A percentile compares a stretch with the other conserved stretches of the same genome.
These are phyloP conservation scores for Hyaloperonospora brassicae DNA, from an alignment of 352 stramenopile genomes.

Conservation along the genomic window DNA sequence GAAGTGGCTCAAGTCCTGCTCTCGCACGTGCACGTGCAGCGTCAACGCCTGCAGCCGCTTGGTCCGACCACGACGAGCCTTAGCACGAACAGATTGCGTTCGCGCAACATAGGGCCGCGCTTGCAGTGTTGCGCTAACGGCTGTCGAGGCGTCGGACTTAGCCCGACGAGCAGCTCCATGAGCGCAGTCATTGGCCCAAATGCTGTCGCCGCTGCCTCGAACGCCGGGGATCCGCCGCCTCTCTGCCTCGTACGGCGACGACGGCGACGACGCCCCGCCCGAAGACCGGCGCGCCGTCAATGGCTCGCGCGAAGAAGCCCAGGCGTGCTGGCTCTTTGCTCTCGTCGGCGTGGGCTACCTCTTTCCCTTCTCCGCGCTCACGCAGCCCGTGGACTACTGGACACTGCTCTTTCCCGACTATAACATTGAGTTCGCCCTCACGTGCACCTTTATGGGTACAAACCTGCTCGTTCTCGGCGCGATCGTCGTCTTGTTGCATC, in stretches of 20 bases:
- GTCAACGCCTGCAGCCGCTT: slow-evolving; percentile 50
- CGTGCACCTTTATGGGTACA: slow-evolving; percentile 79
- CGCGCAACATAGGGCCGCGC: slow-evolving; percentile 40
- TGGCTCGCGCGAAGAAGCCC: slow-evolving; percentile 38
- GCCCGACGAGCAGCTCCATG: too few relatives aligned
- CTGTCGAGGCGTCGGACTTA: too few relatives aligned
- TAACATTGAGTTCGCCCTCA: slow-evolving; percentile 84
- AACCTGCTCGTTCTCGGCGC: slow-evolving; percentile 60
- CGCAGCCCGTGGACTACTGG: slow-evolving; percentile 86
- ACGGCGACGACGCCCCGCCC: slow-evolving; percentile 24
- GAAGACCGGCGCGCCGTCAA: slow-evolving; percentile 26
- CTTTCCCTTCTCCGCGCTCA: slow-evolving; percentile 84
- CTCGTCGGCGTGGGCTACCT: slow-evolving; percentile 76
- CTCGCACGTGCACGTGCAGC: slow-evolving; percentile 48
- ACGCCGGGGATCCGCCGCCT: slow-evolving; percentile 32
- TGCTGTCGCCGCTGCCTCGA: slow-evolving; percentile 46
- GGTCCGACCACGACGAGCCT: slow-evolving; percentile 21
- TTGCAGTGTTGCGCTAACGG: not conserved
- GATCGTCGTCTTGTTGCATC: slow-evolving; percentile 53
- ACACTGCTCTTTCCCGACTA: slow-evolving; percentile 78
- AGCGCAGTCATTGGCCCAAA: slow-evolving; percentile 11
- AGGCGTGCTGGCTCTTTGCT: slow-evolving; percentile 56
- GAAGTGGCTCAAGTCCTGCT: slow-evolving; percentile 52
- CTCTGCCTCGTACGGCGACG: slow-evolving; percentile 32
- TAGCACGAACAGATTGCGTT: slow-evolving; percentile 60